A percentile compares a stretch with the other conserved stretches of the same genome.
Evolutionary conservation across 2,329 filamentous ascomycete species (phyloP).

Genomic region (Penicillium occitanis): DNA sequence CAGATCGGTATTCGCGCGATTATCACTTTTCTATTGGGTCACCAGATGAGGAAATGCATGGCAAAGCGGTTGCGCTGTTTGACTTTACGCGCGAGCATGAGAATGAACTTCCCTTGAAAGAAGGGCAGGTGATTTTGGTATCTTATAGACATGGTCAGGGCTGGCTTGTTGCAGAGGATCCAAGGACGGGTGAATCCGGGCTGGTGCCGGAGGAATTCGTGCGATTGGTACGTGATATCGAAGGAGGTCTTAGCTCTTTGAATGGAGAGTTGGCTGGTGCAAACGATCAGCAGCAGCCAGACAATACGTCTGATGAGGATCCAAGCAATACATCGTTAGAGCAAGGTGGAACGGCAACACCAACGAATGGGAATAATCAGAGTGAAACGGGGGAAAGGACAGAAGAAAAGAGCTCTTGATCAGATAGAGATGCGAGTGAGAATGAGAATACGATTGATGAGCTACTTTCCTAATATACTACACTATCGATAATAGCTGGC

Average conservation of each 20-base stretch:
- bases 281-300: conserved; percentile 50
- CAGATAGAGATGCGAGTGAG: neutral
- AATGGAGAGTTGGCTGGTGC: conserved; percentile 52
- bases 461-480: neutral
- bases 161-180: conserved; percentile 95
- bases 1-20: conserved; percentile 78
- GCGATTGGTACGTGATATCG: conserved; percentile 84
- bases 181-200: conserved; percentile 88
- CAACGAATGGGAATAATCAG: conserved; percentile 10
- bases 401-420: conserved; percentile 1
- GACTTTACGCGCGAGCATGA: conserved; percentile 95
- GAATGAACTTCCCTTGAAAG: conserved; percentile 87
- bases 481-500: neutral
- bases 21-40: conserved; percentile 95
- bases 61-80: conserved; percentile 91
- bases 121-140: conserved; percentile 95
- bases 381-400: neutral
- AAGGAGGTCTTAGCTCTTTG: conserved; percentile 78
- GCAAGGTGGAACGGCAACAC: neutral
- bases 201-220: conserved; percentile 97
- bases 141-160: conserved; percentile 95
- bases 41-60: conserved; percentile 96
- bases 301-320: neutral
- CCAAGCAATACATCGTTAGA: neutral
- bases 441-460: conserved; percentile 13